Evolutionary conservation across 1,284 basidiomycete genomes (phyloP).

Genomic region (Veloboletus limbatus): DNA sequence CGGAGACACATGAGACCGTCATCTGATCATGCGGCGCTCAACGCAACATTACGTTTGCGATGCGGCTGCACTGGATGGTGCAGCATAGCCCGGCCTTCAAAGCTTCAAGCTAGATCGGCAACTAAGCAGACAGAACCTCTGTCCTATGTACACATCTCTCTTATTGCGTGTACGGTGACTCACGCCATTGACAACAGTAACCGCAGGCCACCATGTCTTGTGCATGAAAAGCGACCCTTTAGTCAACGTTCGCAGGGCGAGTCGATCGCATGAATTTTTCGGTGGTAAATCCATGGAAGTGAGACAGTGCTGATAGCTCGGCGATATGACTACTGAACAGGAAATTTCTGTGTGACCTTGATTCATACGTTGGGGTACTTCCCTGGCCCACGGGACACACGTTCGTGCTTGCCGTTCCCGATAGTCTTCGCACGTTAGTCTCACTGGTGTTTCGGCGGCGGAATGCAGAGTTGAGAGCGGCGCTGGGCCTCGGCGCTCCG

Average conservation of each 20-base stretch:
- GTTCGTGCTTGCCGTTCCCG: slow-evolving; percentile 5
- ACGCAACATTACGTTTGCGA: slow-evolving; percentile 15
- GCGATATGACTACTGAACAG: slow-evolving; percentile 18
- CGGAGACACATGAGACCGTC: slow-evolving; percentile 12
- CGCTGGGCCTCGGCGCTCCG: neutral
- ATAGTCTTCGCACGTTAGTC: slow-evolving; percentile 1
- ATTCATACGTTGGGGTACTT: slow-evolving; percentile 1
- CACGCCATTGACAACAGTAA: neutral
- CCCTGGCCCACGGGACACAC: slow-evolving; percentile 6
- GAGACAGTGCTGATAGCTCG: slow-evolving; percentile 19
- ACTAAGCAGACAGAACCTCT: neutral
- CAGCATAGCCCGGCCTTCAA: neutral
- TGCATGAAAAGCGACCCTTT: neutral
- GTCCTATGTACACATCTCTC: neutral
- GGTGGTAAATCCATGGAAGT: slow-evolving; percentile 20
- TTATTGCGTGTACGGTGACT: neutral
- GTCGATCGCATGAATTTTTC: slow-evolving; percentile 19
- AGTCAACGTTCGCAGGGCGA: slow-evolving; percentile 6
- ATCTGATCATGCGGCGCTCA: slow-evolving; percentile 13
- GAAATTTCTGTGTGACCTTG: slow-evolving; percentile 8
- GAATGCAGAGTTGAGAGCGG: neutral
- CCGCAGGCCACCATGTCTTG: neutral
- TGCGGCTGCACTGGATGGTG: slow-evolving; percentile 8
- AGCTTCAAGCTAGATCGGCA: slow-evolving; percentile 1
- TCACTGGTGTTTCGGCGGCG: slow-evolving; percentile 1